These are phyloP conservation scores for Trichomonascaceae sp. DNA, from an alignment of 1,139 yeast species.

Conservation along the genomic window DNA sequence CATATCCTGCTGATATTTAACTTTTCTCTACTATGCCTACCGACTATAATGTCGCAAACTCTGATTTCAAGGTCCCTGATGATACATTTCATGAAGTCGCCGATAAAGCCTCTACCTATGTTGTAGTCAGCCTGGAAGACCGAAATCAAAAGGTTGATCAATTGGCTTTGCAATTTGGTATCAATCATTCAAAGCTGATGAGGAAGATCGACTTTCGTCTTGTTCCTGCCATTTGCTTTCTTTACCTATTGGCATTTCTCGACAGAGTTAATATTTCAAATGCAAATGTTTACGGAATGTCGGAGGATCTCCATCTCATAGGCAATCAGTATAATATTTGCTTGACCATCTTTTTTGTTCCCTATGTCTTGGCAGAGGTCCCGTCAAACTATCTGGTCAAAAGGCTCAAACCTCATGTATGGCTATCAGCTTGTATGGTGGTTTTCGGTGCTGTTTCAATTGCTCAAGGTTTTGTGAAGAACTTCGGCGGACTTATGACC, in stretches of 20 bases:
- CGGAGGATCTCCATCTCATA: slow-evolving; percentile 43
- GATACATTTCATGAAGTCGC: background rate
- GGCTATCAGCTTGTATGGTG: slow-evolving; percentile 53
- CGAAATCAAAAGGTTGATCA: slow-evolving; percentile 28
- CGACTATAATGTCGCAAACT: background rate
- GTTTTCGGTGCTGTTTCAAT: slow-evolving; percentile 59
- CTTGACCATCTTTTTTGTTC: slow-evolving; percentile 62
- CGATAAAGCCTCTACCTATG: background rate
- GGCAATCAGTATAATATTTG: slow-evolving; percentile 59
- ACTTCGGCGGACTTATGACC: slow-evolving; percentile 52
- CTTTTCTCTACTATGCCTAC: too few relatives aligned
- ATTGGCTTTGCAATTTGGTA: slow-evolving; percentile 39
- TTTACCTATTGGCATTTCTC: slow-evolving; percentile 62
- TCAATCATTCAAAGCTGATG: slow-evolving; percentile 48
- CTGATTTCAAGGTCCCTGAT: background rate
- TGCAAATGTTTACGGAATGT: slow-evolving; percentile 63
- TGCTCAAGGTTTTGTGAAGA: slow-evolving; percentile 59
- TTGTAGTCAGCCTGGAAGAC: slow-evolving; percentile 8
- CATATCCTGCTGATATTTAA: too few relatives aligned
- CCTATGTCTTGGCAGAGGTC: slow-evolving; percentile 62
- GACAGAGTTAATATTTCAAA: slow-evolving; percentile 72
- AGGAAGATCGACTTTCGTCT: slow-evolving; percentile 59
- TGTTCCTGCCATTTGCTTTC: slow-evolving; percentile 62
- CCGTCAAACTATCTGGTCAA: slow-evolving; percentile 60
- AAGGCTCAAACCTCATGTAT: slow-evolving; percentile 55